phyloP scores from a whole-genome alignment of 2,329 filamentous ascomycete species.

The Neonectria punicea region DNA sequence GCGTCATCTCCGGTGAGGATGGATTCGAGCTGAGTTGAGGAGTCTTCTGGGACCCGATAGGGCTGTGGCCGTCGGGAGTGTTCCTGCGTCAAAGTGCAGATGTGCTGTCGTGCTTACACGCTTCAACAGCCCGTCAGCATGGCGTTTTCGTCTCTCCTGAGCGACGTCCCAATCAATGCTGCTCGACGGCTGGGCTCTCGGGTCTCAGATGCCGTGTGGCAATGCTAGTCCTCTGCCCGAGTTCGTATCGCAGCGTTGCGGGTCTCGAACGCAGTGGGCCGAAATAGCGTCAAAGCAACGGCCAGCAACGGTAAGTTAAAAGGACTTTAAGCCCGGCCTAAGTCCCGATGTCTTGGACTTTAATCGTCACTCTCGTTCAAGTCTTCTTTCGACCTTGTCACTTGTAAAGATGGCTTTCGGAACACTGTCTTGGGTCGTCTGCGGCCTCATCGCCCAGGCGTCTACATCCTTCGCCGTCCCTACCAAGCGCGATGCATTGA shows the following conservation, averaged over 20 bases:
- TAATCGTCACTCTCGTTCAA: not conserved
- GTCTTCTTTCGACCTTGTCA: not conserved
- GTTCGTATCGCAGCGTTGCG: conserved; percentile 1
- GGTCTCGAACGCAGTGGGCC: not conserved
- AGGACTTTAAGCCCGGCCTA: not conserved
- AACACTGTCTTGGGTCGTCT: conserved; percentile 6
- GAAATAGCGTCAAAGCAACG: not conserved
- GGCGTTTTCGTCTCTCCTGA: not conserved
- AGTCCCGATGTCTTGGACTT: not conserved
- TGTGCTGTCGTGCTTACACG: not conserved
- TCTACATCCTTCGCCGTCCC: conserved; percentile 26
- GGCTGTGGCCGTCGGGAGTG: not conserved
- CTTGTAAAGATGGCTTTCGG: conserved; percentile 5
- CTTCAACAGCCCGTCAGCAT: not conserved
- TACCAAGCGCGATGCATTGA: conserved; percentile 38
- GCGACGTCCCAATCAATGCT: not conserved
- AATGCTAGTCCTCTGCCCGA: not conserved
- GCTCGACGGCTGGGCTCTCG: not conserved
- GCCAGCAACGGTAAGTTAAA: not conserved
- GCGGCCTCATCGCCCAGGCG: conserved; percentile 12
- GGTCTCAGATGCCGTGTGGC: not conserved
- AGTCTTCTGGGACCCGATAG: not conserved
- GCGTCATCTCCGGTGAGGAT: not conserved
- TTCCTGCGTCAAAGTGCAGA: not conserved
- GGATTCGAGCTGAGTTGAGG: not conserved